Percentiles rank a stretch among this genome's conserved stretches.
Evolutionary conservation across 306 rosid genomes (phyloP).

Genomic region (Castanea crenata): DNA sequence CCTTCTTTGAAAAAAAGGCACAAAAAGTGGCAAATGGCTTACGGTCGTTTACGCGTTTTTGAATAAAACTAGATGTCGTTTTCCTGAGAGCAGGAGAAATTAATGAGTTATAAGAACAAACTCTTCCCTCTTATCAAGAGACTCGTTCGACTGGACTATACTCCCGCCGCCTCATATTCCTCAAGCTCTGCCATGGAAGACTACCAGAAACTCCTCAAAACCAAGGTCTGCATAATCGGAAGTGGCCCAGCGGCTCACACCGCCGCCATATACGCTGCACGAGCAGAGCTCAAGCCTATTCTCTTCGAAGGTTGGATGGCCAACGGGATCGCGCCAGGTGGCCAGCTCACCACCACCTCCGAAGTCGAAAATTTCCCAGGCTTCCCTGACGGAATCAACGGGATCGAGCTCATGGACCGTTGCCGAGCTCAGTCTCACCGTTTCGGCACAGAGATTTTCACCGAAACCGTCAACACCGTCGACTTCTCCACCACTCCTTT

Average conservation of each 20-base stretch:
- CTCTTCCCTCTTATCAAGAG: no score
- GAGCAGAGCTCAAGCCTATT: slow-evolving; percentile 82
- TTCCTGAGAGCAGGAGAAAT: no score
- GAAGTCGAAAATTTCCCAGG: slow-evolving; percentile 94
- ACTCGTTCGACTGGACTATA: not conserved
- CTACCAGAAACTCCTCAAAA: slow-evolving; percentile 33
- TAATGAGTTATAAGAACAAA: no score
- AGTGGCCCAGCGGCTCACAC: slow-evolving; percentile 92
- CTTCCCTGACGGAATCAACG: slow-evolving; percentile 66
- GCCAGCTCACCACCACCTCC: slow-evolving; percentile 89
- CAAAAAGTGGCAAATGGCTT: no score
- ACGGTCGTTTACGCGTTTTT: no score
- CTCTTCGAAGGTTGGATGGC: slow-evolving; percentile 96
- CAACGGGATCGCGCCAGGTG: slow-evolving; percentile 82
- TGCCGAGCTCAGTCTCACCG: slow-evolving; percentile 65
- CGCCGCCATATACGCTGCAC: slow-evolving; percentile 84
- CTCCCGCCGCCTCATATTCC: not conserved
- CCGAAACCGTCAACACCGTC: slow-evolving; percentile 72
- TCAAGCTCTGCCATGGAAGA: slow-evolving; percentile 37
- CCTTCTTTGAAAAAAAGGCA: no score
- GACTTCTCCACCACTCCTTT: slow-evolving; percentile 68
- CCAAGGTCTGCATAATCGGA: slow-evolving; percentile 80
- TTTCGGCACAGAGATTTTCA: slow-evolving; percentile 73
- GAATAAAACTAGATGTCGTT: no score
- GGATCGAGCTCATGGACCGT: slow-evolving; percentile 73